Percentiles rank a stretch among this genome's conserved stretches.
Evolutionary conservation across 495 filamentous ascomycete species (phyloP).

Genomic region (Aspergillus sparsus): DNA sequence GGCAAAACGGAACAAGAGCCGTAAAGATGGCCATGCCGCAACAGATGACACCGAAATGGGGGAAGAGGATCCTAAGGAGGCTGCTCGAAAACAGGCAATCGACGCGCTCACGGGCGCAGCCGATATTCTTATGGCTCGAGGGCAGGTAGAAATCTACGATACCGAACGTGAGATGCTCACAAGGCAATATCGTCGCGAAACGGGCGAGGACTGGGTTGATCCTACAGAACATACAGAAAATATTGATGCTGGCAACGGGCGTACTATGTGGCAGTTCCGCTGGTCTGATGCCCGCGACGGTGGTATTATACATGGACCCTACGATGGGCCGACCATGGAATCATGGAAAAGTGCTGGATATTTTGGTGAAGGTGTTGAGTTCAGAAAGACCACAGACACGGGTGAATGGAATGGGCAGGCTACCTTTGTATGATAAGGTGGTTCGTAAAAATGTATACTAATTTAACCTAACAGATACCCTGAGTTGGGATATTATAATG

Average conservation of each 20-base stretch:
- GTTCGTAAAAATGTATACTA: slow-evolving; percentile 15
- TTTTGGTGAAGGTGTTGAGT: slow-evolving; percentile 92
- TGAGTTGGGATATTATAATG: slow-evolving; percentile 14
- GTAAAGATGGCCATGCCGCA: slow-evolving; percentile 58
- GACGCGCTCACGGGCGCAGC: slow-evolving; percentile 84
- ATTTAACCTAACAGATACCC: slow-evolving; percentile 15
- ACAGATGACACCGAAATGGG: slow-evolving; percentile 65
- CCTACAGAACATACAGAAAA: slow-evolving; percentile 36
- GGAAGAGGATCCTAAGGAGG: slow-evolving; percentile 72
- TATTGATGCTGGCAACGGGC: slow-evolving; percentile 24
- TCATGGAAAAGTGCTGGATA: slow-evolving; percentile 90
- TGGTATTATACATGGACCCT: slow-evolving; percentile 79
- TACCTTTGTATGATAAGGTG: slow-evolving; percentile 57
- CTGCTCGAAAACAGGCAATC: slow-evolving; percentile 67
- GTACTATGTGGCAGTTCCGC: slow-evolving; percentile 80
- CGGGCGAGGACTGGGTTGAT: slow-evolving; percentile 89
- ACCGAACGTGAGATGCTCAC: slow-evolving; percentile 80
- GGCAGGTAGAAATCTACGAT: slow-evolving; percentile 87
- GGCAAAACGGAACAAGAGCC: slow-evolving; percentile 56
- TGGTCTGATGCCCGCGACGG: slow-evolving; percentile 90
- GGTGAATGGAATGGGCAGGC: slow-evolving; percentile 61
- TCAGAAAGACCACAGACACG: slow-evolving; percentile 62
- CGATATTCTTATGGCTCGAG: slow-evolving; percentile 77
- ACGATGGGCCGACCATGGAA: slow-evolving; percentile 78
- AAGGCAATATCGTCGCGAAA: slow-evolving; percentile 81